Evolutionary conservation across 345 rosid genomes (phyloP).

Genomic region (Ceriops zippeliana): DNA sequence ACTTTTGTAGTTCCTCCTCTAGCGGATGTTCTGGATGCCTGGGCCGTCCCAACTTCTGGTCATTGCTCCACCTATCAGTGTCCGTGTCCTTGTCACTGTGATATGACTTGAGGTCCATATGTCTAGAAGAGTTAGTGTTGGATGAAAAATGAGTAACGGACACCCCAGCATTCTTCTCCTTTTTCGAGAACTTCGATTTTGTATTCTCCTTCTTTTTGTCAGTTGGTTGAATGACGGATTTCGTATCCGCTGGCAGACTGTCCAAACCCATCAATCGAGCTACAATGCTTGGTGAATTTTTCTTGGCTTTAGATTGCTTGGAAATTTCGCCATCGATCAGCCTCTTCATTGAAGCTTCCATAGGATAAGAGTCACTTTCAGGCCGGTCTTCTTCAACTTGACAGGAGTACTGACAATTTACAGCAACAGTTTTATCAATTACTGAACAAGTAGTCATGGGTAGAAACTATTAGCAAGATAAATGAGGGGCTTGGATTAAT

Average conservation of each 20-base stretch:
- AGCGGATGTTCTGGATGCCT: conserved; percentile 84
- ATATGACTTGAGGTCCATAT: conserved; percentile 25
- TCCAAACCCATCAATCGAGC: conserved; percentile 94
- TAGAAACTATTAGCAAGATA: neutral
- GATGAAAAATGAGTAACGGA: conserved; percentile 26
- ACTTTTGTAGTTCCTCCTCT: conserved; percentile 91
- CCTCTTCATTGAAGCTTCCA: conserved; percentile 68
- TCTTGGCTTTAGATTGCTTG: conserved; percentile 40
- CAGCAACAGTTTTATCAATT: conserved; percentile 8
- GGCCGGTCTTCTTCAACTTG: conserved; percentile 55
- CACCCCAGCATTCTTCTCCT: conserved; percentile 34
- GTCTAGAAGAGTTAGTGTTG: conserved; percentile 28
- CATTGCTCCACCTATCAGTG: conserved; percentile 29
- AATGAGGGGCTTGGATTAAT: neutral
- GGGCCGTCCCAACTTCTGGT: conserved; percentile 32
- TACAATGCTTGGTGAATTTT: conserved; percentile 65
- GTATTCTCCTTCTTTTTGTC: conserved; percentile 26
- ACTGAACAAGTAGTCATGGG: neutral
- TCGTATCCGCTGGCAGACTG: conserved; percentile 45
- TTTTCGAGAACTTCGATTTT: conserved; percentile 25
- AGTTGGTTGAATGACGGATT: conserved; percentile 26
- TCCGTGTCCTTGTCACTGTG: conserved; percentile 22
- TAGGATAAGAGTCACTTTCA: conserved; percentile 37
- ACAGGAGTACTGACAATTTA: conserved; percentile 35
- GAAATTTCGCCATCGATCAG: conserved; percentile 65